Evolutionary conservation across 106 monocot species (phyloP).

Genomic region (Apostasia shenzhenica): DNA sequence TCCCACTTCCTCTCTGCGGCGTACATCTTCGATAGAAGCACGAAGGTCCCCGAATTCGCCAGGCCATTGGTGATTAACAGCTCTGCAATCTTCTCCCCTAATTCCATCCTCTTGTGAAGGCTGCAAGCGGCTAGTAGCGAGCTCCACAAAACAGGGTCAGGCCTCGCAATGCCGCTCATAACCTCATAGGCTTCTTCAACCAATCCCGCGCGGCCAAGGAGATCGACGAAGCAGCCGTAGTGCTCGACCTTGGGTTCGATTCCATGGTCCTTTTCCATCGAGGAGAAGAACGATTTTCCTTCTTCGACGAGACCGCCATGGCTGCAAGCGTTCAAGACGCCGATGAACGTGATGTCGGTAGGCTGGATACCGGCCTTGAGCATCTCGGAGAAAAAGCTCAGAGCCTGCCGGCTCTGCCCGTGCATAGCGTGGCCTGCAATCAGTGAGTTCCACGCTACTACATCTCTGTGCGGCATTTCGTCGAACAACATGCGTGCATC

Average conservation of each 20-base stretch:
- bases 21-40: conserved; percentile 70
- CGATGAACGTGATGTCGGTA: conserved; percentile 75
- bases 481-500: conserved; percentile 61
- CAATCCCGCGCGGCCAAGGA: conserved; percentile 65
- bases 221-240: conserved; percentile 75
- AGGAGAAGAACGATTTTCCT: conserved; percentile 38
- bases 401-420: conserved; percentile 41
- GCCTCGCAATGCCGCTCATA: conserved; percentile 39
- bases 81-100: conserved; percentile 56
- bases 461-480: conserved; percentile 44
- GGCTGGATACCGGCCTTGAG: conserved; percentile 26
- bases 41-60: conserved; percentile 65
- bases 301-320: conserved; percentile 57
- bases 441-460: conserved; percentile 71
- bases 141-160: conserved; percentile 57
- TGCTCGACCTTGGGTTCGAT: conserved; percentile 84
- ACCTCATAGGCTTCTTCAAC: conserved; percentile 71
- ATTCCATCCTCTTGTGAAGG: conserved; percentile 44
- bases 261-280: conserved; percentile 42
- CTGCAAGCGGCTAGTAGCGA: conserved; percentile 59
- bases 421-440: conserved; percentile 71
- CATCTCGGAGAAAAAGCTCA: conserved; percentile 37
- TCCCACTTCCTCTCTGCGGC: conserved; percentile 64
- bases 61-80: conserved; percentile 30
- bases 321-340: conserved; percentile 66